Evolutionary conservation across 305 asterid species (phyloP), one percentile per base, ranked within the genome.

Genomic region (Solanum chacoense): DNA sequence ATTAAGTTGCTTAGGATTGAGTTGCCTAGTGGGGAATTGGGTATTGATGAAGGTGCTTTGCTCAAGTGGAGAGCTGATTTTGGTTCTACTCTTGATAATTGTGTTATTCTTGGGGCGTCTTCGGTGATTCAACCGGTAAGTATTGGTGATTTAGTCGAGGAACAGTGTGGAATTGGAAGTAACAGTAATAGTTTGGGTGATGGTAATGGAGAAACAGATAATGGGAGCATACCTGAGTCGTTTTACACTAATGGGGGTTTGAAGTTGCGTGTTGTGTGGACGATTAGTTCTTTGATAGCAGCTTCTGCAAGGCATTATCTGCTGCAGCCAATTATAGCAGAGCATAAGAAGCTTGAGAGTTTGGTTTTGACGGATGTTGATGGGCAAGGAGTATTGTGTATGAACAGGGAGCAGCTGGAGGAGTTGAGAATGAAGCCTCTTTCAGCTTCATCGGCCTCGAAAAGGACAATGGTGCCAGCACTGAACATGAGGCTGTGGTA

Each of bases 251-350:
- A 96, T 72, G 99, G 99, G 59, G 99, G 98, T 28, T 90, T 97
- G 92, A 97, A 97, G 74, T 88, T 97, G 92, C 98, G 99, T 10
- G 99, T 97, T 3, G 98, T 97, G 26, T 97, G 99, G 99, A 97
- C 99, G 13, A 97, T 97, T 69, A 97, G 99, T 90, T 97, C 99
- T 67, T 90, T 97, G 90, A 96, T 97, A 14, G 99, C 99, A 22
- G 99, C 99, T 80, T 96, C 99, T 9, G 99, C 99, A 0, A 93
- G 99, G 91, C 99, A 97, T 93, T 97, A 97, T 89, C 91, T 97
- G 89, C 85, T 97, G 89, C 99, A 97, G 91, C 97, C 98, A 1
- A 97, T 97, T 36, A 96, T 97, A 59, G 92, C 98, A 1, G 98
- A 97, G 91, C 99, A 97, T 87, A 93, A 93, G 92, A 95, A 98